Base-by-base conservation (phyloP, 805 yeast species). In the Lipomyces yamanashiensis region DNA sequence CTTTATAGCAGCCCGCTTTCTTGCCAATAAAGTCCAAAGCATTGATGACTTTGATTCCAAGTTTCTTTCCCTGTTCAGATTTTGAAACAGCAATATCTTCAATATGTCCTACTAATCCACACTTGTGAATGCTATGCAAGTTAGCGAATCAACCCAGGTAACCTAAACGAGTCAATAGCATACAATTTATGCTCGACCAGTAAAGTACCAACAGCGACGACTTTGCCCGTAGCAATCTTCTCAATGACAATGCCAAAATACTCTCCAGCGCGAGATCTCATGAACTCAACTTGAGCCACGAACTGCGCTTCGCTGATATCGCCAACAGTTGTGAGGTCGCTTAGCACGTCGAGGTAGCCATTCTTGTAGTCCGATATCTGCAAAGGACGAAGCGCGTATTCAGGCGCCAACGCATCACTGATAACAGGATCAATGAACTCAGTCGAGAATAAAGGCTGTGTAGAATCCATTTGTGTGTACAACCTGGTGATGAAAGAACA, bases 91-190 rank as follows among this genome's bases (percentile, higher is more conserved):
- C 88, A 65, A 93, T 93, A 74, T 93, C 99, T 73, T 93, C 99
- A 67, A 93, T 88, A 77, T 93, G 98, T 1, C 98, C 98, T 4
- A 90, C 96, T 58, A 82, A 76, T 0, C 96, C 96, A 74, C 95
- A 86, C 45, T 79, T 84, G 76, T 93, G 99, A 67, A 95, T 91
- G 67, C 70, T 67, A 37, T n/a, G 9, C 33, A 12, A 39, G 23
- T 21, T 15, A 23, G 36, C 7, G 33, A 28, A 44, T 39, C 39
- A 21, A 19, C 23, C 10, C 23, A 13, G 34, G 9, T 52, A 8
- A 7, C 1, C 36, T 9, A 34, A 47, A 13, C 23, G 8, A 13
- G 47, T 45, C 41, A 41, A 48, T 12, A 2, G 49, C 68, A 21
- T 39, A 67, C 72, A 77, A 73, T 75, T 93, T 93, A 55, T 82